Evolutionary conservation across 139 green algal genomes (phyloP), one percentile per base, ranked within the genome.

Genomic region (Gonium pectorale): DNA sequence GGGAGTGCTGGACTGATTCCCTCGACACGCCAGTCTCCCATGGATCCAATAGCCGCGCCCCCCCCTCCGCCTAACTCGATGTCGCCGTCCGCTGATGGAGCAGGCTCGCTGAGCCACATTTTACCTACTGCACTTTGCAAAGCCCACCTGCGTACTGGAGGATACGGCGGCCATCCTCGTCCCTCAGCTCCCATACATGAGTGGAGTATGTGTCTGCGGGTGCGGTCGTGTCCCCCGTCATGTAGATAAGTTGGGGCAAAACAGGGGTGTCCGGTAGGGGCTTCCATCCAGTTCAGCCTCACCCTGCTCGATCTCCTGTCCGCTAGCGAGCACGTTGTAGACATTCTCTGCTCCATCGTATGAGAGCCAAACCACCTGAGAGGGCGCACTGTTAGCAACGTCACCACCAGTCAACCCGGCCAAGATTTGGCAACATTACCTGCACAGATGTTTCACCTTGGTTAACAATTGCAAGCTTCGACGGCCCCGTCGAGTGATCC

Each of bases 251-350:
- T n/a, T n/a, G n/a, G n/a, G n/a, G n/a, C n/a, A n/a, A n/a, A 56
- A 56, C 49, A 56, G 49, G 49, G 49, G 13, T n/a, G n/a, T n/a
- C n/a, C n/a, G n/a, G n/a, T n/a, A n/a, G n/a, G n/a, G n/a, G n/a
- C n/a, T n/a, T n/a, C n/a, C n/a, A n/a, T 69, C n/a, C n/a, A 11
- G 62, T 26, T 22, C 31, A 13, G 8, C n/a, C n/a, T 21, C 43
- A 78, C 79, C 64, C 41, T 85, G 79, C 5, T 67, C 35, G 13
- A 33, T 49, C 46, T 77, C 64, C 79, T 62, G 35, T 2, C 79
- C 79, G 24, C 29, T 54, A 17, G 67, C 79, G 1, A 85, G 63
- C 24, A 85, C 79, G 79, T 85, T 85, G 79, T 85, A 85, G 17
- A 85, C 64, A 29, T 68, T 24, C 26, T 85, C 79, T 2, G 46